Evolutionary conservation across 2,329 filamentous ascomycete genomes (phyloP).

Genomic region (Lojkania enalia): DNA sequence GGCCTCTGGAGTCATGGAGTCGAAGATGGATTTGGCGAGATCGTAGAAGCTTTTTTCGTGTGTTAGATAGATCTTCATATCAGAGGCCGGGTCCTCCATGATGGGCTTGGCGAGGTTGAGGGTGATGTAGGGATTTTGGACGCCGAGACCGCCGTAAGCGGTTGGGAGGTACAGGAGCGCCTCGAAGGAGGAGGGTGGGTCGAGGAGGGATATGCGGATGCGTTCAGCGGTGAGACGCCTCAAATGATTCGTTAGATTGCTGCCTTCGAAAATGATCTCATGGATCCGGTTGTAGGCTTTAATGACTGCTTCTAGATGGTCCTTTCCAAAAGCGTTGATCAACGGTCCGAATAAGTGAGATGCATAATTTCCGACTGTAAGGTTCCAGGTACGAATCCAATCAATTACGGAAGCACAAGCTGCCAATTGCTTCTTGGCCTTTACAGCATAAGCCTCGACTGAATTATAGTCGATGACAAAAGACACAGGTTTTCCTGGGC

Average conservation of each 20-base stretch:
- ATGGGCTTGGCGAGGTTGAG: constrained; percentile 25
- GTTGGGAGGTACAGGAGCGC: constrained; percentile 32
- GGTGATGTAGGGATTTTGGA: constrained; percentile 32
- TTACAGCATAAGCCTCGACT: constrained; percentile 21
- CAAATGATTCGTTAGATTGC: constrained; percentile 26
- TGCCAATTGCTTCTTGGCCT: constrained; percentile 26
- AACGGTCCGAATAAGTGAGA: constrained; percentile 33
- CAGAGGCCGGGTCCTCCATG: constrained; percentile 6
- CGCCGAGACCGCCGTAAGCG: constrained; percentile 33
- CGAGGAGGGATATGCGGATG: constrained; percentile 1
- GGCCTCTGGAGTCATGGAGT: constrained; percentile 11
- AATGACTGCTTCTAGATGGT: constrained; percentile 28
- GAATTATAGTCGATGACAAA: constrained; percentile 16
- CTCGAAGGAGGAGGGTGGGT: constrained; percentile 20
- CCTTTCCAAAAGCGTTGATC: constrained; percentile 27
- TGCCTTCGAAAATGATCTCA: constrained; percentile 24
- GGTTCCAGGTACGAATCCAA: constrained; percentile 36
- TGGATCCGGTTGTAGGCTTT: constrained; percentile 26
- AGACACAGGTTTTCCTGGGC: background rate
- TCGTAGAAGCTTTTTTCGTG: constrained; percentile 27
- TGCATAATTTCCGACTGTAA: constrained; percentile 27
- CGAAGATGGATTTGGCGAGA: constrained; percentile 15
- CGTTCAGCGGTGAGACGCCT: constrained; percentile 18
- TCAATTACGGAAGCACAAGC: constrained; percentile 24
- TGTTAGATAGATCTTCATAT: constrained; percentile 17